Conservation (phyloP, 1,284 basidiomycete genomes). For the Pseudozyma pruni region DNA sequence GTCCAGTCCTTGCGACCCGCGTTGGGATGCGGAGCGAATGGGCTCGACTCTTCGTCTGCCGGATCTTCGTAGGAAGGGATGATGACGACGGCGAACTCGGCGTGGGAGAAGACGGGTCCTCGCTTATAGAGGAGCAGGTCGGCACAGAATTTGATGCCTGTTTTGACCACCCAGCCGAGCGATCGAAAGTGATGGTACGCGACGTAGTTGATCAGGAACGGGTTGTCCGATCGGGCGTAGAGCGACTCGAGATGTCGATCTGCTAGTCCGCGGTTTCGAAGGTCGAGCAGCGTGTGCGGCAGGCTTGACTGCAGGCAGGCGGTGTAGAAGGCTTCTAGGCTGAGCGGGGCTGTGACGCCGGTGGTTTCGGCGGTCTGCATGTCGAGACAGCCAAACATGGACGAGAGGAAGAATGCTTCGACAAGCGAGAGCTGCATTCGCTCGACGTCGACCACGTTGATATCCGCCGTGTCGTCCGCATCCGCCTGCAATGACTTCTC, state of each 20-base stretch:
- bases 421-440: conserved; percentile 90
- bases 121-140: conserved; percentile 94
- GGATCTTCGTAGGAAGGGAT: conserved; percentile 89
- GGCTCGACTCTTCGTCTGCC: conserved; percentile 73
- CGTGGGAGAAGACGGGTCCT: conserved; percentile 94
- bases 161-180: conserved; percentile 96
- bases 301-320: conserved; percentile 39
- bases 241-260: conserved; percentile 31
- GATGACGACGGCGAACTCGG: conserved; percentile 92
- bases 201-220: conserved; percentile 89
- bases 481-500: conserved; percentile 1
- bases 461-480: conserved; percentile 37
- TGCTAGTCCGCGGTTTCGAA: conserved; percentile 27
- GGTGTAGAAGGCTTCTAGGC: conserved; percentile 42
- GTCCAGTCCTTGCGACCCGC: conserved; percentile 79
- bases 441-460: conserved; percentile 78
- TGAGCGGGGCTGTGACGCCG: conserved; percentile 4
- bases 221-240: conserved; percentile 77
- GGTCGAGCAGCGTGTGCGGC: conserved; percentile 20
- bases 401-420: conserved; percentile 90
- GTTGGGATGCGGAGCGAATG: conserved; percentile 56
- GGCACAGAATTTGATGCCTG: conserved; percentile 95
- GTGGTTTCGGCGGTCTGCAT: conserved; percentile 67
- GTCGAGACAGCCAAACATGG: conserved; percentile 85
- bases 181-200: conserved; percentile 95